Percentiles rank a stretch among this genome's conserved stretches.
These are phyloP conservation scores for Rubus parviflorus DNA, from an alignment of 306 rosid genomes.

Conservation along the genomic window DNA sequence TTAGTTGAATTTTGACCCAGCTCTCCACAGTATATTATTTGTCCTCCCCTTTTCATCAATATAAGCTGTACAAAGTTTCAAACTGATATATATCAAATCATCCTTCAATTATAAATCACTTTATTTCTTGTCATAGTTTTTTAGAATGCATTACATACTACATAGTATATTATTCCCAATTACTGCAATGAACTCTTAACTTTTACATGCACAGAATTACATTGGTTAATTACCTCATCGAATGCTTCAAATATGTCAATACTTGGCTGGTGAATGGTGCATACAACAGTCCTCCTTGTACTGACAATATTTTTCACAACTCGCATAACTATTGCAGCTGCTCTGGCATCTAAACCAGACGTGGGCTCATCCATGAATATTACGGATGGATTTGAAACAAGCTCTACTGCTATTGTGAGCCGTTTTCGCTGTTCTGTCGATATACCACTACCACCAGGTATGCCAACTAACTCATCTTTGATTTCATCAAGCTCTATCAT, in stretches of 20 bases:
- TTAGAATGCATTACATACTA: background rate
- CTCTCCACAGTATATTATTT: slow-evolving; percentile 52
- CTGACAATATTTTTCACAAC: slow-evolving; percentile 27
- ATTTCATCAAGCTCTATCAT: slow-evolving; percentile 47
- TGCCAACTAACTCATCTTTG: slow-evolving; percentile 52
- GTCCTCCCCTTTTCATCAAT: slow-evolving; percentile 60
- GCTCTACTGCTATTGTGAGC: slow-evolving; percentile 56
- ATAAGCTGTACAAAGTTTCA: slow-evolving; percentile 36
- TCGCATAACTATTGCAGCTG: slow-evolving; percentile 34
- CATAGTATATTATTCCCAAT: background rate
- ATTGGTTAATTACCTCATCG: slow-evolving; percentile 18
- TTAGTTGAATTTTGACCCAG: slow-evolving; percentile 45
- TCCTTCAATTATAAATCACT: too few relatives aligned
- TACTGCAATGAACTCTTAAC: background rate
- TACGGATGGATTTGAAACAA: slow-evolving; percentile 40
- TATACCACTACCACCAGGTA: slow-evolving; percentile 38
- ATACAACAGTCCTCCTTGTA: slow-evolving; percentile 22
- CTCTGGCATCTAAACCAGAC: slow-evolving; percentile 32
- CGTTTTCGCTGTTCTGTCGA: slow-evolving; percentile 56
- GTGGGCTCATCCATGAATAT: slow-evolving; percentile 33
- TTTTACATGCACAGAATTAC: background rate
- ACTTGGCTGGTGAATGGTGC: slow-evolving; percentile 36
- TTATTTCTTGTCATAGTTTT: too few relatives aligned
- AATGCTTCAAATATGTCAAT: slow-evolving; percentile 30
- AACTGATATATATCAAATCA: too few relatives aligned